These are phyloP conservation scores for Aspergillus japonicus DNA, from an alignment of 2,329 filamentous ascomycete genomes.

Conservation along the genomic window DNA sequence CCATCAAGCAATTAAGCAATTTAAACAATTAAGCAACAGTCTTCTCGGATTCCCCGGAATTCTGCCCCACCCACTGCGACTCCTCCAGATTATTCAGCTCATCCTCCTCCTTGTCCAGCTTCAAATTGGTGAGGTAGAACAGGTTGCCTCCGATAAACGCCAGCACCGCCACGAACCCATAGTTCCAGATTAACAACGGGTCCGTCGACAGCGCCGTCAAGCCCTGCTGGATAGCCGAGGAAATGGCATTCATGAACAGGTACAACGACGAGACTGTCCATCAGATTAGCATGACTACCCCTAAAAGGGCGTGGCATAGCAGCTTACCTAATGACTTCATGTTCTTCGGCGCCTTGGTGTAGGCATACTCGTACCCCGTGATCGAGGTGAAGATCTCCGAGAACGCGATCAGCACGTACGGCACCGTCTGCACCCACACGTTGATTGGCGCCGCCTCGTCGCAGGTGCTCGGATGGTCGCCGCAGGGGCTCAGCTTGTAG, in stretches of 20 bases:
- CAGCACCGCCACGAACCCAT: conserved; percentile 62
- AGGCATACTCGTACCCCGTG: conserved; percentile 70
- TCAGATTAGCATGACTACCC: not conserved
- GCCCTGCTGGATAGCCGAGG: conserved; percentile 66
- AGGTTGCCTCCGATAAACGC: conserved; percentile 60
- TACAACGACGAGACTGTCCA: conserved; percentile 60
- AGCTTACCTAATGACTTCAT: conserved; percentile 68
- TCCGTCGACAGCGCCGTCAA: conserved; percentile 62
- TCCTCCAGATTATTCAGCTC: conserved; percentile 54
- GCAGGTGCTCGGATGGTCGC: conserved; percentile 53
- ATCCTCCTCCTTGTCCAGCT: conserved; percentile 67
- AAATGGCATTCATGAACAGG: conserved; percentile 68
- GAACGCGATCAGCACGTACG: conserved; percentile 54
- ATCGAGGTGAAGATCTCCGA: conserved; percentile 59
- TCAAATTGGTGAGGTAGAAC: conserved; percentile 67
- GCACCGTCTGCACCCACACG: conserved; percentile 56
- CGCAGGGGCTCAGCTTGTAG: conserved; percentile 63
- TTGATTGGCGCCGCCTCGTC: conserved; percentile 57
- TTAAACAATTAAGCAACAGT: not conserved
- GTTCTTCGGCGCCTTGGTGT: conserved; percentile 72
- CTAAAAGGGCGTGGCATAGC: conserved; percentile 47
- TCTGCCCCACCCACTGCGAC: conserved; percentile 7
- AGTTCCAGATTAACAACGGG: conserved; percentile 72
- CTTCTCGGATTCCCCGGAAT: not conserved
- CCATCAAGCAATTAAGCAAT: too few species aligned